Percentiles rank a stretch among this genome's conserved stretches.
These are phyloP conservation scores for Trichoderma guizhouense DNA, from an alignment of 2,329 filamentous ascomycete species.

Conservation along the genomic window DNA sequence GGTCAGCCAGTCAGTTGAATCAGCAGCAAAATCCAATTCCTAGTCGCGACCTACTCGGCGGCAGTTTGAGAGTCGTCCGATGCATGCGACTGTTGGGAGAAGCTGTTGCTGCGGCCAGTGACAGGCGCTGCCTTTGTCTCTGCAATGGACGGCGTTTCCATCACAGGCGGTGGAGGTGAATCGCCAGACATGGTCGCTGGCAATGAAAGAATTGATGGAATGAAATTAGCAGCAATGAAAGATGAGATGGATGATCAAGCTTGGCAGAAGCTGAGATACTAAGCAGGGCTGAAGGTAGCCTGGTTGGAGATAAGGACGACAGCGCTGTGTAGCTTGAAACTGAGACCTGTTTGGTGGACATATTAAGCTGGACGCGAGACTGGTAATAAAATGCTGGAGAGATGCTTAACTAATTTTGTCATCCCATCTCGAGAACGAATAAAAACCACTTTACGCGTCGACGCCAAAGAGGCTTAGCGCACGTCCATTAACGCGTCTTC, in stretches of 20 bases:
- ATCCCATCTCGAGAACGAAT: background rate
- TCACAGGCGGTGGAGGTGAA: constrained; percentile 23
- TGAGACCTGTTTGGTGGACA: background rate
- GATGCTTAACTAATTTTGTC: background rate
- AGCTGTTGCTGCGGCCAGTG: constrained; percentile 51
- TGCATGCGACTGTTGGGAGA: constrained; percentile 53
- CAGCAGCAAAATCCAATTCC: background rate
- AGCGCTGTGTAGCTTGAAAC: background rate
- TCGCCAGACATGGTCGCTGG: constrained; percentile 37
- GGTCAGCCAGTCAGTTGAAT: background rate
- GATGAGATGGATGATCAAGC: background rate
- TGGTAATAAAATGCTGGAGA: accelerated
- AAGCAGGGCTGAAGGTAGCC: background rate
- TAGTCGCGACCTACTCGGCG: constrained; percentile 53
- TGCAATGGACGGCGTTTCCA: constrained; percentile 18
- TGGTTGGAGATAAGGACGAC: background rate
- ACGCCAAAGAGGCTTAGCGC: constrained; percentile 30
- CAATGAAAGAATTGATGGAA: background rate
- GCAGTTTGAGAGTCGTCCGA: constrained; percentile 68
- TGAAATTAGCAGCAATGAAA: background rate
- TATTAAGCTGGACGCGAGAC: background rate
- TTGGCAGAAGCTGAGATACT: background rate
- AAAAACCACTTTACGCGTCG: constrained; percentile 37
- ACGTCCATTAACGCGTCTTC: constrained; percentile 44
- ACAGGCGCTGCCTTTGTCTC: constrained; percentile 23